phyloP scores from a whole-genome alignment of 495 filamentous ascomycete genomes.

The Aspergillus heteromorphus region DNA sequence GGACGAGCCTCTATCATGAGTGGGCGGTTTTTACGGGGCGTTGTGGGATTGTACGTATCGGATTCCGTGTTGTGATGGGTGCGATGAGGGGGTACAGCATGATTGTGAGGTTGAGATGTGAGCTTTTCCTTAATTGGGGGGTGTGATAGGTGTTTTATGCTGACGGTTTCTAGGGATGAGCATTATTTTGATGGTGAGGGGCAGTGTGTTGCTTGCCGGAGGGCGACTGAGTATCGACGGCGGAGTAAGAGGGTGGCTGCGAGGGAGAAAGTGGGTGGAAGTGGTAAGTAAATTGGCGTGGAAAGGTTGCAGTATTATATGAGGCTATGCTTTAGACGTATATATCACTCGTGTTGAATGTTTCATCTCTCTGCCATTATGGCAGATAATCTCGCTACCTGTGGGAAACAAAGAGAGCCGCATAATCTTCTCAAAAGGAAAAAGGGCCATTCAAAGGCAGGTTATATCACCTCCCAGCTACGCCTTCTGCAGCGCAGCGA shows the following conservation, averaged over 20 bases:
- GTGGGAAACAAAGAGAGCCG: too few species aligned
- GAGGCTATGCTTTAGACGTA: too few species aligned
- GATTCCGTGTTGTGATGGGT: background rate
- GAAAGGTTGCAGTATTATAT: too few species aligned
- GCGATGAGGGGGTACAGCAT: background rate
- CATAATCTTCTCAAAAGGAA: too few species aligned
- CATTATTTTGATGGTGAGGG: background rate
- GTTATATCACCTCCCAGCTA: too few species aligned
- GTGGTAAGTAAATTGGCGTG: background rate
- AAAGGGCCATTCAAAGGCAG: too few species aligned
- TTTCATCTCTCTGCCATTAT: too few species aligned
- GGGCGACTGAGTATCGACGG: background rate
- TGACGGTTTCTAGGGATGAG: background rate
- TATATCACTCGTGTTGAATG: background rate
- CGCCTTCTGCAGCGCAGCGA: background rate
- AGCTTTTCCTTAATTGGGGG: background rate
- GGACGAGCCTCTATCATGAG: background rate
- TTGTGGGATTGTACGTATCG: background rate
- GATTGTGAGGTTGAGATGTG: background rate
- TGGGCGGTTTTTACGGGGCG: background rate
- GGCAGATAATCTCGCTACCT: too few species aligned
- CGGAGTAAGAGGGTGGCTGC: background rate
- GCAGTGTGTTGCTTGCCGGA: background rate
- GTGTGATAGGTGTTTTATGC: background rate
- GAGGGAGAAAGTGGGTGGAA: background rate